Percentiles rank a stretch among this genome's conserved stretches.
phyloP scores from a whole-genome alignment of 176 grass and related monocot species.

The Oryza officinalis region DNA sequence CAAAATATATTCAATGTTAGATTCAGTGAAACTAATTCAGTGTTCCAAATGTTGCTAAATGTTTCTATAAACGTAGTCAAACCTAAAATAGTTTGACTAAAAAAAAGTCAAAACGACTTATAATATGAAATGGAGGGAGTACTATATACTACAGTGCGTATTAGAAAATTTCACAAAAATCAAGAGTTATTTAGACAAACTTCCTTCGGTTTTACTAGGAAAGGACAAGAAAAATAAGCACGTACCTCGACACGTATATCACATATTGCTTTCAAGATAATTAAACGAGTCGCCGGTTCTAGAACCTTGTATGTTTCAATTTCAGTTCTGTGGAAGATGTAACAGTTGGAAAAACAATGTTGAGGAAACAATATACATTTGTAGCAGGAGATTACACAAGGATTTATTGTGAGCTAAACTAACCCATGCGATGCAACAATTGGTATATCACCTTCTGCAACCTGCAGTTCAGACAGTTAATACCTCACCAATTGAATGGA shows the following conservation, averaged over 20 bases:
- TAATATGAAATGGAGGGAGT: too few relatives aligned
- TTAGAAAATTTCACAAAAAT: constrained; percentile 15
- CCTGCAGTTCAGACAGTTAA: constrained; percentile 59
- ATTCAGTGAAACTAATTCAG: too few relatives aligned
- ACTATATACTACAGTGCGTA: neutral
- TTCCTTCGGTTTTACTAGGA: neutral
- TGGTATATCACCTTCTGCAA: constrained; percentile 94
- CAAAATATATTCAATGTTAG: too few relatives aligned
- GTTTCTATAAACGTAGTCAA: too few relatives aligned
- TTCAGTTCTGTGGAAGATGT: constrained; percentile 62
- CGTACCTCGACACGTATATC: constrained; percentile 89
- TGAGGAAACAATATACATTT: neutral
- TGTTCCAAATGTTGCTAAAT: too few relatives aligned
- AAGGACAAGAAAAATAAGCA: constrained; percentile 18
- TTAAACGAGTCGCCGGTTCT: constrained; percentile 73
- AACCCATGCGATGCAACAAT: constrained; percentile 97
- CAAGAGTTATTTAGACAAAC: neutral
- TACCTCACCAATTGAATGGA: constrained; percentile 39
- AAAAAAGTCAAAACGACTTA: too few relatives aligned
- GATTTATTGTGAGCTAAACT: constrained; percentile 41
- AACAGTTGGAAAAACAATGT: constrained; percentile 6
- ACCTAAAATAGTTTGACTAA: too few relatives aligned
- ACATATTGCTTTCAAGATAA: constrained; percentile 95
- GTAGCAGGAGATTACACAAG: constrained; percentile 13
- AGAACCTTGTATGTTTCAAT: constrained; percentile 81